A percentile compares a stretch with the other conserved stretches of the same genome.
Conservation (phyloP, 371 early-diverging fungal species). For the Capillidium rhysosporum region DNA sequence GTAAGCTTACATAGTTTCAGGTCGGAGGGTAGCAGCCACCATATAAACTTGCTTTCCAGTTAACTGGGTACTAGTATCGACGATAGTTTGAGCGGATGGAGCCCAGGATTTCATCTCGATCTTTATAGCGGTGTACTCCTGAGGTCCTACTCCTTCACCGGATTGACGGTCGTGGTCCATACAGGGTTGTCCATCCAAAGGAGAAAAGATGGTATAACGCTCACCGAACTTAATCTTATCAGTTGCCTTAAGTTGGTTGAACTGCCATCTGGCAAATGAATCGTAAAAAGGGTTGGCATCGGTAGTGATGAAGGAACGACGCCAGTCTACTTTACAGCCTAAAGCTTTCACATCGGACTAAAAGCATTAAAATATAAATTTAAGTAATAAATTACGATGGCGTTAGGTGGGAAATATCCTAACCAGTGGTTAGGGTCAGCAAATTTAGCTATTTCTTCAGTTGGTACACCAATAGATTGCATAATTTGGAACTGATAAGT, state of each 20-base stretch:
- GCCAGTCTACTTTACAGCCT: constrained; percentile 94
- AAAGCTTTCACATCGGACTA: constrained; percentile 62
- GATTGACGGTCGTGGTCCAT: constrained; percentile 99
- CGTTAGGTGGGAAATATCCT: constrained; percentile 86
- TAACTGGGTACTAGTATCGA: constrained; percentile 30
- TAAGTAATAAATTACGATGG: constrained; percentile 27
- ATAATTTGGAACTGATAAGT: constrained; percentile 96
- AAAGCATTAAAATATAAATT: not conserved
- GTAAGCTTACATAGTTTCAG: constrained; percentile 81
- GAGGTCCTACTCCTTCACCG: constrained; percentile 96
- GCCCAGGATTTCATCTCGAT: constrained; percentile 53
- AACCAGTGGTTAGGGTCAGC: constrained; percentile 94
- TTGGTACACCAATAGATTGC: constrained; percentile 76
- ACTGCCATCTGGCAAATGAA: constrained; percentile 98
- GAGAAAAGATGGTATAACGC: constrained; percentile 96
- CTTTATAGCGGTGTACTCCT: constrained; percentile 91
- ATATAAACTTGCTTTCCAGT: constrained; percentile 60
- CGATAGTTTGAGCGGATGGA: constrained; percentile 22
- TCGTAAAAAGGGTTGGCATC: constrained; percentile 99
- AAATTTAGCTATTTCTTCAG: constrained; percentile 84
- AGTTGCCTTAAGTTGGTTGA: constrained; percentile 69
- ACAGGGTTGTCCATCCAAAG: constrained; percentile 96
- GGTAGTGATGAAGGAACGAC: constrained; percentile 98
- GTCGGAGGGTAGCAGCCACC: constrained; percentile 94
- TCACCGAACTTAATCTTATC: constrained; percentile 94